Conservation (phyloP, 495 filamentous ascomycete species). For the Astrocystis sublimbata region DNA sequence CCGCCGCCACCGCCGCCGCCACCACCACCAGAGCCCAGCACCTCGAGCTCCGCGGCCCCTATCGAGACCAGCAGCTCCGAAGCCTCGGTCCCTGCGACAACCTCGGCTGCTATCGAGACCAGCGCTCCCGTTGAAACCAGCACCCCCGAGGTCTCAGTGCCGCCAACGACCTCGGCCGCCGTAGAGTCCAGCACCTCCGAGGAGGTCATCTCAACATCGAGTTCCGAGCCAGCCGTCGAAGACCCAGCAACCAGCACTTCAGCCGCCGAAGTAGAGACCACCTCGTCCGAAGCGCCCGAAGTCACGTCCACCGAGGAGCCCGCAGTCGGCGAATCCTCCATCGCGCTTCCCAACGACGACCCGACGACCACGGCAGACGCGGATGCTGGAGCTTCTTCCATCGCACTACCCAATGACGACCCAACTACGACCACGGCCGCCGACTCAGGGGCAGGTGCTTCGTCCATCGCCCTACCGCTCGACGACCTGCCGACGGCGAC, state of each 20-base stretch:
- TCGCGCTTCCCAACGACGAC: not conserved
- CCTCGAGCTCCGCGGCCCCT: not conserved
- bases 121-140: not conserved
- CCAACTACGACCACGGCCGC: constrained; percentile 16
- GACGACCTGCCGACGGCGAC: constrained; percentile 15
- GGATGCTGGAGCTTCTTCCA: constrained; percentile 16
- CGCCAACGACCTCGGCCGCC: too few relatives aligned
- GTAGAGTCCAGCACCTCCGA: not conserved
- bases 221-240: not conserved
- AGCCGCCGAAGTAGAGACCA: not conserved
- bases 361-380: constrained; percentile 16
- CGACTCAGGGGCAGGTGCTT: constrained; percentile 15
- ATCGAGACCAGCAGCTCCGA: not conserved
- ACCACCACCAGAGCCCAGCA: not conserved
- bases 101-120: not conserved
- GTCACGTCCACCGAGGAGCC: constrained; percentile 7
- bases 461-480: constrained; percentile 9
- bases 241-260: not conserved
- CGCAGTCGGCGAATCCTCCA: constrained; percentile 15
- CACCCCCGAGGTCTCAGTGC: too few relatives aligned
- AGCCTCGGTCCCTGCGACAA: not conserved
- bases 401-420: not conserved
- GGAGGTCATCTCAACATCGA: not conserved
- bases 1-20: not conserved
- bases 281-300: not conserved